Percentiles rank a stretch among this genome's conserved stretches.
phyloP scores from a whole-genome alignment of 192 early-diverging fungal species.

The Umbelopsis sp. region DNA sequence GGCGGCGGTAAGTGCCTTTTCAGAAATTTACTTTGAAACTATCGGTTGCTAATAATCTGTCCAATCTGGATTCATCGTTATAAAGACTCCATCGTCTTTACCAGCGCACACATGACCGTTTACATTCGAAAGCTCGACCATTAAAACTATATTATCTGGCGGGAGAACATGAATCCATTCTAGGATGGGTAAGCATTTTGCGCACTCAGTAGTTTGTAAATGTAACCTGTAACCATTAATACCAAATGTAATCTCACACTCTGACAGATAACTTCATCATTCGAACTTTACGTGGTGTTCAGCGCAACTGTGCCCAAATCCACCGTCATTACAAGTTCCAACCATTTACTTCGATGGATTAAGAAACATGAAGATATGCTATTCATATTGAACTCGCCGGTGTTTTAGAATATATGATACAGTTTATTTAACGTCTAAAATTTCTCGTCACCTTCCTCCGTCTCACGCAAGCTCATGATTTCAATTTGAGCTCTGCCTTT shows the following conservation, averaged over 20 bases:
- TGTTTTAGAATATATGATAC: constrained; percentile 54
- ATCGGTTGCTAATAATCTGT: constrained; percentile 6
- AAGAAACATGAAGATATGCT: constrained; percentile 74
- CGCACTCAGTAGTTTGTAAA: too few species aligned
- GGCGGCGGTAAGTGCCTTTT: constrained; percentile 43
- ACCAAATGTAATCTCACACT: background rate
- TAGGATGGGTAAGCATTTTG: constrained; percentile 69
- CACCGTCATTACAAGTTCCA: constrained; percentile 63
- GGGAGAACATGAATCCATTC: constrained; percentile 52
- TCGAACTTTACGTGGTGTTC: constrained; percentile 76
- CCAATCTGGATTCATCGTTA: constrained; percentile 17
- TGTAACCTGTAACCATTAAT: background rate
- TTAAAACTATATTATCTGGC: constrained; percentile 56
- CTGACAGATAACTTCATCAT: constrained; percentile 57
- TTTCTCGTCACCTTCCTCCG: constrained; percentile 67
- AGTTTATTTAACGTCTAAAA: constrained; percentile 39
- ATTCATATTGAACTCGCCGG: constrained; percentile 74
- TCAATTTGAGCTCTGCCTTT: constrained; percentile 90
- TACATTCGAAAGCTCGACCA: constrained; percentile 54
- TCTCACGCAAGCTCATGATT: constrained; percentile 79
- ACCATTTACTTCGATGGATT: constrained; percentile 75
- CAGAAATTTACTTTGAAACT: background rate
- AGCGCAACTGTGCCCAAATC: constrained; percentile 61
- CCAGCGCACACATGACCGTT: constrained; percentile 56
- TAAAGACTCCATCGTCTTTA: constrained; percentile 55